Percentiles rank a stretch among this genome's conserved stretches.
These are phyloP conservation scores for Pyrenula aspistea DNA, from an alignment of 495 filamentous ascomycete genomes.

Conservation along the genomic window DNA sequence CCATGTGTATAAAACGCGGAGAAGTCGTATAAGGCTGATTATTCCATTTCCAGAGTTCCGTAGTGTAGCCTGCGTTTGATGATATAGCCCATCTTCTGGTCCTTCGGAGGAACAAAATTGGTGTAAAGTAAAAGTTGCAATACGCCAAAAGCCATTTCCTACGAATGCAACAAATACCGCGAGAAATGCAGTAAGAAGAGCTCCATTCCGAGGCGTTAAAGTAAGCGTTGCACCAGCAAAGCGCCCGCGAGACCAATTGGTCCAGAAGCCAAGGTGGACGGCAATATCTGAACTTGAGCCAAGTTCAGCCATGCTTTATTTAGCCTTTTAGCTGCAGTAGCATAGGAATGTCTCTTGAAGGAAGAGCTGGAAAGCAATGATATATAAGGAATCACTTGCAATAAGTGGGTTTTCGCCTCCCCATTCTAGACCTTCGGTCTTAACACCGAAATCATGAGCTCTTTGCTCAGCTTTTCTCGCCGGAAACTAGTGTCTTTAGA, in stretches of 20 bases:
- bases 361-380: background rate
- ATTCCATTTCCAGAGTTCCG: slow-evolving; percentile 4
- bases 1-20: slow-evolving; percentile 5
- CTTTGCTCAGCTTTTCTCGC: background rate
- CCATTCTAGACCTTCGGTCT: background rate
- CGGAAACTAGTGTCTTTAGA: background rate
- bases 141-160: slow-evolving; percentile 7
- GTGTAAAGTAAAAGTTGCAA: slow-evolving; percentile 19
- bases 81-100: slow-evolving; percentile 1
- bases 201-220: slow-evolving; percentile 2
- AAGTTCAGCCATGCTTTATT: background rate
- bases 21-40: slow-evolving; percentile 10
- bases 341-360: background rate
- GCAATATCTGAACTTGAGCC: background rate
- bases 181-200: slow-evolving; percentile 9
- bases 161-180: slow-evolving; percentile 9
- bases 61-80: slow-evolving; percentile 7
- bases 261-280: slow-evolving; percentile 9
- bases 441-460: background rate
- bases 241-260: slow-evolving; percentile 9
- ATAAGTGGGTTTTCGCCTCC: background rate
- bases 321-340: background rate
- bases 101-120: slow-evolving; percentile 6
- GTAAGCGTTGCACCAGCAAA: slow-evolving; percentile 10
- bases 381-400: background rate